Evolutionary conservation across 2,329 filamentous ascomycete genomes (phyloP).

Genomic region (Exophiala bonariae): DNA sequence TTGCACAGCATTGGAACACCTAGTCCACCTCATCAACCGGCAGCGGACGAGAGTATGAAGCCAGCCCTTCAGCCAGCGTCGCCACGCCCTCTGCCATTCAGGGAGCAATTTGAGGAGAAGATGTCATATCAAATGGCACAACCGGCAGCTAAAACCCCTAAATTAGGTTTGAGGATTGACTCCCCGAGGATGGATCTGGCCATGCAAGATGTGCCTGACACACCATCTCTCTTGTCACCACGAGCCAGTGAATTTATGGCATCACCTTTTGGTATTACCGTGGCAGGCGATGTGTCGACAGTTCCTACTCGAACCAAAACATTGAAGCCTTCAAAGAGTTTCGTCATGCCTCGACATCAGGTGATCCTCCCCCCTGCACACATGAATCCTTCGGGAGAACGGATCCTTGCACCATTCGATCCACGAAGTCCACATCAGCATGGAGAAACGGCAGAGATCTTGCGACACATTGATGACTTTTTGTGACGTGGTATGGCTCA

Average conservation of each 20-base stretch:
- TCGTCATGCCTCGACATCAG: slow-evolving; percentile 11
- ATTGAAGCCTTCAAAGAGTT: slow-evolving; percentile 3
- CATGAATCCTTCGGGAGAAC: slow-evolving; percentile 3
- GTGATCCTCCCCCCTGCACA: not conserved
- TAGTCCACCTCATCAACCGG: not conserved
- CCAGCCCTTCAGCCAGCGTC: slow-evolving; percentile 1
- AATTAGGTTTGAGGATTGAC: slow-evolving; percentile 18
- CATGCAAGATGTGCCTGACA: slow-evolving; percentile 38
- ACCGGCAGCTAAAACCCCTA: slow-evolving; percentile 28
- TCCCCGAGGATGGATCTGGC: slow-evolving; percentile 39
- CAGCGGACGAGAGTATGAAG: slow-evolving; percentile 2
- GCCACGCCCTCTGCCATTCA: slow-evolving; percentile 30
- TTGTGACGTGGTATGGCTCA: slow-evolving; percentile 20
- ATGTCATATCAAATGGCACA: slow-evolving; percentile 13
- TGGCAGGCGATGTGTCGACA: slow-evolving; percentile 35
- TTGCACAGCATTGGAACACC: slow-evolving; percentile 11
- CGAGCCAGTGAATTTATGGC: slow-evolving; percentile 44
- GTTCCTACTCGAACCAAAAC: not conserved
- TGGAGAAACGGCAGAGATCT: slow-evolving; percentile 26
- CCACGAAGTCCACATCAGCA: slow-evolving; percentile 30
- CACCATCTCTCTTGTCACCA: slow-evolving; percentile 44
- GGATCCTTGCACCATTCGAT: slow-evolving; percentile 18
- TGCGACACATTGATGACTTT: slow-evolving; percentile 29
- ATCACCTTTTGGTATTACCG: slow-evolving; percentile 37
- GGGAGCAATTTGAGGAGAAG: slow-evolving; percentile 20